phyloP scores from a whole-genome alignment of 1,284 basidiomycete genomes.

The Entoloma clypeatum region DNA sequence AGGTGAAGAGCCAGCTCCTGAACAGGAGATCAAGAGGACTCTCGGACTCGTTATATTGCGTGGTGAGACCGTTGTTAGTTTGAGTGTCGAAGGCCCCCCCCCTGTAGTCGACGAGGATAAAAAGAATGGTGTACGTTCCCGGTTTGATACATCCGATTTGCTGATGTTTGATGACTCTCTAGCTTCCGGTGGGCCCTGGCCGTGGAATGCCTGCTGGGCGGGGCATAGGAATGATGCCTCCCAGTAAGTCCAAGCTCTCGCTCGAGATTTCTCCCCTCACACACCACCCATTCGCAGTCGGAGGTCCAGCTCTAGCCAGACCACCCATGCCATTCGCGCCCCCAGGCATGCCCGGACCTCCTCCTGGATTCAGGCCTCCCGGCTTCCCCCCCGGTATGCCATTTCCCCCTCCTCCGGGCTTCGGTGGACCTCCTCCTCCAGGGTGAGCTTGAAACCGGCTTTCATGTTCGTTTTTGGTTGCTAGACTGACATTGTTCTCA shows the following conservation, averaged over 20 bases:
- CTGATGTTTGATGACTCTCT: conserved; percentile 15
- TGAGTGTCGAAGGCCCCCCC: conserved; percentile 95
- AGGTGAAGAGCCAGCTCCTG: conserved; percentile 74
- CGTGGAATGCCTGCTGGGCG: conserved; percentile 94
- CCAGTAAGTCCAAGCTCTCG: conserved; percentile 52
- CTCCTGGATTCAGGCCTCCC: conserved; percentile 81
- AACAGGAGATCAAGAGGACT: conserved; percentile 95
- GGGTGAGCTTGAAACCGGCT: conserved; percentile 53
- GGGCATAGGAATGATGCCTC: conserved; percentile 95
- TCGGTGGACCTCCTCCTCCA: conserved; percentile 77
- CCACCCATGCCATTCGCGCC: conserved; percentile 83
- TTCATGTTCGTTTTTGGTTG: conserved; percentile 2
- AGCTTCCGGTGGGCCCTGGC: conserved; percentile 90
- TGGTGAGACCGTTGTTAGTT: conserved; percentile 94
- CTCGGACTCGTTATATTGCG: conserved; percentile 94
- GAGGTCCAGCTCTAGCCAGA: conserved; percentile 68
- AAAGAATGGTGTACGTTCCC: conserved; percentile 62
- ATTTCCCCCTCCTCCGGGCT: conserved; percentile 78
- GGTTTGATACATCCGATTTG: conserved; percentile 6
- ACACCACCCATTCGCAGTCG: conserved; percentile 40
- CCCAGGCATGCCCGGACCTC: conserved; percentile 79
- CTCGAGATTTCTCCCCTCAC: conserved; percentile 8
- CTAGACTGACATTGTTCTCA: conserved; percentile 20
- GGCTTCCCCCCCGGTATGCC: conserved; percentile 78
- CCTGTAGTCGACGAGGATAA: conserved; percentile 89